Evolutionary conservation across 2,329 filamentous ascomycete genomes (phyloP), one percentile per base, ranked within the genome.

Genomic region (Alternaria tenuissima): DNA sequence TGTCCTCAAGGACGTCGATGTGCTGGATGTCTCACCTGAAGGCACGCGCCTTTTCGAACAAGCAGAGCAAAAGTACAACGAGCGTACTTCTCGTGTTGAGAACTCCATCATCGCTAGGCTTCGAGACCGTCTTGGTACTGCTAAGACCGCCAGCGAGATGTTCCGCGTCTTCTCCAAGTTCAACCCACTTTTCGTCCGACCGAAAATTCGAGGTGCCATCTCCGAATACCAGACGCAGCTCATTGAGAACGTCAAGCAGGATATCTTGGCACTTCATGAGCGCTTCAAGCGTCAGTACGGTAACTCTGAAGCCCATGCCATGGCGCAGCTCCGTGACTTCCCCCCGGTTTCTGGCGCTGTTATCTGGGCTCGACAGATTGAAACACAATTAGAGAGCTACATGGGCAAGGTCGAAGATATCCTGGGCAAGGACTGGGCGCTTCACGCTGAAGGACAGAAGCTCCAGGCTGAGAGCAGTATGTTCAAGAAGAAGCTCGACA

Each of bases 341-440:
- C 95, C 95, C 0, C 95, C 96, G 0, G 94, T 99, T 0, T 96
- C 95, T 5, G 96, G 95, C 57, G 94, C 94, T 36, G 97, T 99
- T 68, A 96, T 99, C 54, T 98, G 95, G 91, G 94, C 94, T 24
- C 90, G 93, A 43, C 95, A 99, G 79, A 99, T 99, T 63, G 94
- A 99, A 81, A 89, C 93, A 36, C 95, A 99, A 78, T 87, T 99
- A 9, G 91, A 97, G 73, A 91, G 90, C 11, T 99, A 99, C 79
- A 97, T 99, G 93, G 92, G 93, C 76, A 97, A 97, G 79, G 94
- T 99, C n/a, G 96, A 98, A 77, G 93, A 97, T 68, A 95, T 99
- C 38, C 87, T 99, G 22, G 95, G 95, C 51, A 89, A 92, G 57
- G 93, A 97, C 69, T 99, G 95, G 95, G 90, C 91, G 55, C 84